A percentile compares a stretch with the other conserved stretches of the same genome.
Conservation (phyloP, 2,329 filamentous ascomycete genomes). For the Pseudocercospora crystallina region DNA sequence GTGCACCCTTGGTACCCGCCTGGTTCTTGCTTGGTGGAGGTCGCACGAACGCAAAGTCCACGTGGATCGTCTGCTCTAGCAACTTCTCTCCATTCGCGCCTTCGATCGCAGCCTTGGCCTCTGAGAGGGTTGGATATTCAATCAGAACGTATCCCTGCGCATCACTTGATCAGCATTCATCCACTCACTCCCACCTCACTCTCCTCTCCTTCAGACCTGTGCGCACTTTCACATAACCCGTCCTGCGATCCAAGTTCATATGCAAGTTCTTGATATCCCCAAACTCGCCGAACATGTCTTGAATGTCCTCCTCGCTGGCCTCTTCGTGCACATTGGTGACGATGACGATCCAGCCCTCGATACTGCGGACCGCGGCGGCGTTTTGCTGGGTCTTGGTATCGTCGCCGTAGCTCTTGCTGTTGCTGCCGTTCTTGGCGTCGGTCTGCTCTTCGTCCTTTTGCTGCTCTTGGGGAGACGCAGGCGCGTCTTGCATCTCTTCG, state of each 20-base stretch:
- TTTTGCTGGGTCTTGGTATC: constrained; percentile 72
- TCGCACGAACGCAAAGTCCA: constrained; percentile 83
- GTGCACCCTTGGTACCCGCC: constrained; percentile 33
- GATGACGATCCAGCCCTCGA: constrained; percentile 86
- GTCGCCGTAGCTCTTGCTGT: constrained; percentile 36
- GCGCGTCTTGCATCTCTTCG: constrained; percentile 60
- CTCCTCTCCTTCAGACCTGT: not conserved
- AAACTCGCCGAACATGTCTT: constrained; percentile 78
- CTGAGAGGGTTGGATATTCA: constrained; percentile 75
- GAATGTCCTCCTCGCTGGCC: constrained; percentile 77
- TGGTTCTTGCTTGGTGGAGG: constrained; percentile 64
- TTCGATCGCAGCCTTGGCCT: constrained; percentile 79
- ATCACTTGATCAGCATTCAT: constrained; percentile 3
- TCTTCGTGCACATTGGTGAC: constrained; percentile 88
- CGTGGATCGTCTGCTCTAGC: constrained; percentile 75
- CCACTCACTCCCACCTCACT: constrained; percentile 1
- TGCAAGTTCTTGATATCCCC: constrained; percentile 87
- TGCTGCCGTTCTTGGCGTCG: constrained; percentile 13
- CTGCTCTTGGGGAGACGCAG: constrained; percentile 36
- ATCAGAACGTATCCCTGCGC: constrained; percentile 77
- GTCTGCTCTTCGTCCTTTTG: constrained; percentile 12
- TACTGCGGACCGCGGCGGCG: constrained; percentile 78
- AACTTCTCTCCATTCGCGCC: constrained; percentile 75
- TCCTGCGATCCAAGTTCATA: constrained; percentile 76
- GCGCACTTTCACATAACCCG: constrained; percentile 78